These are phyloP conservation scores for Anaeromyces robustus DNA, from an alignment of 192 early-diverging fungal species.

Conservation along the genomic window DNA sequence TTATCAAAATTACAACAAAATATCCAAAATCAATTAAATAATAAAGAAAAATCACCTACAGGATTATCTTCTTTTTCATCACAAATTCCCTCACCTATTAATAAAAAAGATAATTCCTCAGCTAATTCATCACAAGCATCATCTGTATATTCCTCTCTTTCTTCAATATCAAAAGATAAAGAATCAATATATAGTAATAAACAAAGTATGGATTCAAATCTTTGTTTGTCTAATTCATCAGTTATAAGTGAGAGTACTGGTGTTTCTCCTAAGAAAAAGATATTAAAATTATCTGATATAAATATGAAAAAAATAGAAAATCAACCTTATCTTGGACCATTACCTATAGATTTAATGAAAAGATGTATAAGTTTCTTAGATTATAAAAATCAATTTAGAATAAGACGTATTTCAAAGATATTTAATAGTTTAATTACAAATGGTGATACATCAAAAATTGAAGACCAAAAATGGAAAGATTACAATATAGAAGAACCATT, in stretches of 20 bases:
- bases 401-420: not conserved
- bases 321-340: not conserved
- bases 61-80: too few species aligned
- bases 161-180: not conserved
- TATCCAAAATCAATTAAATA: slow-evolving; percentile 5
- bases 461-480: not conserved
- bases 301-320: not conserved
- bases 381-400: not conserved
- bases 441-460: not conserved
- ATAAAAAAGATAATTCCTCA: not conserved
- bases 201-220: not conserved
- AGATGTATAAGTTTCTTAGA: not conserved
- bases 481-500: not conserved
- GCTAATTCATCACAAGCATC: not conserved
- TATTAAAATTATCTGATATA: not conserved
- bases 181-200: not conserved
- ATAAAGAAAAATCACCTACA: not conserved
- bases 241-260: not conserved
- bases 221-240: too few species aligned
- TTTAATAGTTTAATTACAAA: not conserved
- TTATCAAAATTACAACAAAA: slow-evolving; percentile 47
- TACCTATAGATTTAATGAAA: not conserved
- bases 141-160: not conserved
- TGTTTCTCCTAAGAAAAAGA: not conserved
- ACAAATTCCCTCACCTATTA: not conserved